A percentile compares a stretch with the other conserved stretches of the same genome.
These are phyloP conservation scores for Candida quercuum DNA, from an alignment of 805 yeast species.

Conservation along the genomic window DNA sequence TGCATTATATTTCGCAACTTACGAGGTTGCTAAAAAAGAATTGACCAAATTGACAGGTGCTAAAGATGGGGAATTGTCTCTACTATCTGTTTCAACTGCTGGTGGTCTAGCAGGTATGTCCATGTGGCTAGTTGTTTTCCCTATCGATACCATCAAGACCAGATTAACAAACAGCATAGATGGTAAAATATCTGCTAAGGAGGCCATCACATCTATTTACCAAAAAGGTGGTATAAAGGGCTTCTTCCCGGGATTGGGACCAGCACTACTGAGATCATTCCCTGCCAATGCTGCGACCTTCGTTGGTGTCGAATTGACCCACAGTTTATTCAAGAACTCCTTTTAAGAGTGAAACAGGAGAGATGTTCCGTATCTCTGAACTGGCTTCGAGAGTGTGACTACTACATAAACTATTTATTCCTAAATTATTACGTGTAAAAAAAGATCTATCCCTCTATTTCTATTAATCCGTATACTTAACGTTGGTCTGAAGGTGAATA, in stretches of 20 bases:
- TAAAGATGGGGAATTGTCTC: constrained; percentile 53
- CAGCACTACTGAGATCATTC: constrained; percentile 90
- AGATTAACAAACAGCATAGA: constrained; percentile 30
- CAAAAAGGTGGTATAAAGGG: constrained; percentile 77
- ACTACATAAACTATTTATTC: too few species aligned
- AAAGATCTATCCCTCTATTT: too few species aligned
- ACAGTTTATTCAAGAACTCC: constrained; percentile 30
- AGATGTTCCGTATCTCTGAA: too few species aligned
- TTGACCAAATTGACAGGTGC: constrained; percentile 38
- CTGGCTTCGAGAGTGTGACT: too few species aligned
- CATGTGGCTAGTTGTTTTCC: constrained; percentile 96
- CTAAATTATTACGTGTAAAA: too few species aligned
- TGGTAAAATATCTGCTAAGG: constrained; percentile 46
- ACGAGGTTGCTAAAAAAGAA: constrained; percentile 69
- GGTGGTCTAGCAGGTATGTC: constrained; percentile 97
- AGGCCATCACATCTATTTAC: constrained; percentile 67
- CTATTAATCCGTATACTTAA: too few species aligned
- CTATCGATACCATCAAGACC: constrained; percentile 86
- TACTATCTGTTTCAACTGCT: constrained; percentile 74
- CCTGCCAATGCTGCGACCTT: constrained; percentile 99
- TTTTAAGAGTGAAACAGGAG: constrained; percentile 16
- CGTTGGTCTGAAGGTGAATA: too few species aligned
- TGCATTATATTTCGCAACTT: constrained; percentile 92
- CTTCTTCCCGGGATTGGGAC: constrained; percentile 96
- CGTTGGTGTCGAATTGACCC: constrained; percentile 87